Evolutionary conservation across 345 rosid genomes (phyloP).

Genomic region (Gossypium bickii): DNA sequence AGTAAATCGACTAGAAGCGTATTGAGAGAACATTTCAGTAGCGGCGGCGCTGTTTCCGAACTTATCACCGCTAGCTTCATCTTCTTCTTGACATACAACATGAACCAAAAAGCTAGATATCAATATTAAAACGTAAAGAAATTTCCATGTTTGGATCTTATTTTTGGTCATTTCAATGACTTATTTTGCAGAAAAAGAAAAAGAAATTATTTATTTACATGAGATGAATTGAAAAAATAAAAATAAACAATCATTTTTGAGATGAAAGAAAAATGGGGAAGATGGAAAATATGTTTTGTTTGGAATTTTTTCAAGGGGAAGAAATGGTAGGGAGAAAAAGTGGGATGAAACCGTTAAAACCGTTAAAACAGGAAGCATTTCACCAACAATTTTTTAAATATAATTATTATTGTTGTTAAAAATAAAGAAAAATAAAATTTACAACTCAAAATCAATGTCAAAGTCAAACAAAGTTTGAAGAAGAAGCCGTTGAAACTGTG

Average conservation of each 20-base stretch:
- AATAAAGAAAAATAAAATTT: no score
- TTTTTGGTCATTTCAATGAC: slow-evolving; percentile 37
- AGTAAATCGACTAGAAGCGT: slow-evolving; percentile 40
- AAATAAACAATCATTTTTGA: neutral
- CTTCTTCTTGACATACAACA: slow-evolving; percentile 23
- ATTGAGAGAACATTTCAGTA: slow-evolving; percentile 36
- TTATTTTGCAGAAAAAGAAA: neutral
- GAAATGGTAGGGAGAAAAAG: slow-evolving; percentile 64
- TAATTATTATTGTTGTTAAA: no score
- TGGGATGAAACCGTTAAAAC: slow-evolving; percentile 30
- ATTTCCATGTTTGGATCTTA: slow-evolving; percentile 12
- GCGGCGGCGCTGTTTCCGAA: slow-evolving; percentile 34
- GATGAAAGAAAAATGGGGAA: neutral
- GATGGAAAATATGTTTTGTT: slow-evolving; percentile 15
- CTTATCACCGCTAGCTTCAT: neutral
- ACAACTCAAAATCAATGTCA: no score
- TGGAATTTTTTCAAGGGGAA: slow-evolving; percentile 29
- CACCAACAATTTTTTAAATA: no score
- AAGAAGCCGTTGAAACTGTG: no score
- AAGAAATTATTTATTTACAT: neutral
- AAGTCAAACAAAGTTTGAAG: no score
- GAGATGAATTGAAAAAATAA: neutral
- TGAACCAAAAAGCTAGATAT: slow-evolving; percentile 1
- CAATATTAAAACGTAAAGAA: slow-evolving; percentile 24
- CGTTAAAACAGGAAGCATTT: neutral